Evolutionary conservation across 129 eudicot species (phyloP).

Genomic region (Escallonia herrerae): DNA sequence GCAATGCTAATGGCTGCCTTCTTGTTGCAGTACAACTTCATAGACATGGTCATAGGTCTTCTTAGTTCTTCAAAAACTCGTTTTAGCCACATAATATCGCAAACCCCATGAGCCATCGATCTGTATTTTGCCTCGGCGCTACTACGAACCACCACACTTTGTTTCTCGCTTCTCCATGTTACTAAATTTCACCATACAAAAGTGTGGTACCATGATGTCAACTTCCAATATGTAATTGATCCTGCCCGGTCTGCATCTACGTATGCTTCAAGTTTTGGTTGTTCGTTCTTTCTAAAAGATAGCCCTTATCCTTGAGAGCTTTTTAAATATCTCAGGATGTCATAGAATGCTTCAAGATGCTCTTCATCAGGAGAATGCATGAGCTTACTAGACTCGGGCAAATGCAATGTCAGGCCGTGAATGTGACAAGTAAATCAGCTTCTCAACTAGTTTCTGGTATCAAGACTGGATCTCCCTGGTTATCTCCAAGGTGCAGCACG

Average conservation of each 20-base stretch:
- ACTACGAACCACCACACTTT: neutral
- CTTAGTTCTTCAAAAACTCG: slow-evolving; percentile 5
- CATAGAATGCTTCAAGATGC: neutral
- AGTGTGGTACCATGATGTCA: neutral
- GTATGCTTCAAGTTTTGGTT: neutral
- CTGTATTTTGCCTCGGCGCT: neutral
- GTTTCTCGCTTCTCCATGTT: neutral
- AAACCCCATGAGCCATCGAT: neutral
- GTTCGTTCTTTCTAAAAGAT: neutral
- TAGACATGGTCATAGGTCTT: neutral
- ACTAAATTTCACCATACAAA: neutral
- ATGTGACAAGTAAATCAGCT: neutral
- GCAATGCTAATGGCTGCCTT: slow-evolving; percentile 3
- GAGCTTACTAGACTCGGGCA: neutral
- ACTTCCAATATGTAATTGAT: neutral
- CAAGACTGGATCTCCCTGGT: neutral
- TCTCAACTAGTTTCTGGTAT: neutral
- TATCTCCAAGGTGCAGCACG: neutral
- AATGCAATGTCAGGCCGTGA: neutral
- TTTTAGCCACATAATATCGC: neutral
- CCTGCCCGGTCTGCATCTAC: neutral
- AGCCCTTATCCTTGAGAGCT: neutral
- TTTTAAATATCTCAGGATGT: neutral
- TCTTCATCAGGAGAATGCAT: neutral
- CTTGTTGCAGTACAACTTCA: neutral